Evolutionary conservation across 2,329 filamentous ascomycete genomes (phyloP).

Genomic region (Neurospora sp.): DNA sequence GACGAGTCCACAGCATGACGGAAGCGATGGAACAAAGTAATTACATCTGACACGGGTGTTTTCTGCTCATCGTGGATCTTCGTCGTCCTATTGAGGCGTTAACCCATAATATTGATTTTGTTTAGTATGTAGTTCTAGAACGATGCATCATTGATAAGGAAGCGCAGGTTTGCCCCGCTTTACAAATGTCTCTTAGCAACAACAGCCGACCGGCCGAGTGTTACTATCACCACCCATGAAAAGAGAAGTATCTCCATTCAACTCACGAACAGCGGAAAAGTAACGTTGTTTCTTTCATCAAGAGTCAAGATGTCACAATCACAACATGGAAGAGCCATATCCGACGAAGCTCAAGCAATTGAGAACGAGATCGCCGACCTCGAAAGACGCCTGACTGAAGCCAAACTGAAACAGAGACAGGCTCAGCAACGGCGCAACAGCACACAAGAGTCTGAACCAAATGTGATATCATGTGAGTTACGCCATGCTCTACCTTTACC

Average conservation of each 20-base stretch:
- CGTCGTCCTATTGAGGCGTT: not conserved
- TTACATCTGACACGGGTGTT: not conserved
- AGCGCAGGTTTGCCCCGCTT: not conserved
- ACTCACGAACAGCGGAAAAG: not conserved
- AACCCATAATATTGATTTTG: not conserved
- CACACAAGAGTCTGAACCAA: not conserved
- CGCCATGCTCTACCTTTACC: not conserved
- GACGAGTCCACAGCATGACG: not conserved
- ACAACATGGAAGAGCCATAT: not conserved
- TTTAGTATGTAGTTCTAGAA: not conserved
- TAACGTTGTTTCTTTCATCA: not conserved
- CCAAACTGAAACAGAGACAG: slow-evolving; percentile 28
- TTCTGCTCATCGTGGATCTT: not conserved
- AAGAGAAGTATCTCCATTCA: not conserved
- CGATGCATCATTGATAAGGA: not conserved
- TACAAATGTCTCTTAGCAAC: not conserved
- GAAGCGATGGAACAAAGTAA: not conserved
- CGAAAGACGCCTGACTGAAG: slow-evolving; percentile 36
- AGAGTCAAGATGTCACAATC: not conserved
- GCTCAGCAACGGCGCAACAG: not conserved
- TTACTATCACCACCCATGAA: not conserved
- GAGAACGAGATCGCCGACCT: slow-evolving; percentile 49
- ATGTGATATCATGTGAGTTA: slow-evolving; percentile 1
- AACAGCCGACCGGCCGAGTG: not conserved
- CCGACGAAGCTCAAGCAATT: slow-evolving; percentile 19